These are phyloP conservation scores for Fomitopsis serialis DNA, from an alignment of 768 basidiomycete genomes.

Conservation along the genomic window DNA sequence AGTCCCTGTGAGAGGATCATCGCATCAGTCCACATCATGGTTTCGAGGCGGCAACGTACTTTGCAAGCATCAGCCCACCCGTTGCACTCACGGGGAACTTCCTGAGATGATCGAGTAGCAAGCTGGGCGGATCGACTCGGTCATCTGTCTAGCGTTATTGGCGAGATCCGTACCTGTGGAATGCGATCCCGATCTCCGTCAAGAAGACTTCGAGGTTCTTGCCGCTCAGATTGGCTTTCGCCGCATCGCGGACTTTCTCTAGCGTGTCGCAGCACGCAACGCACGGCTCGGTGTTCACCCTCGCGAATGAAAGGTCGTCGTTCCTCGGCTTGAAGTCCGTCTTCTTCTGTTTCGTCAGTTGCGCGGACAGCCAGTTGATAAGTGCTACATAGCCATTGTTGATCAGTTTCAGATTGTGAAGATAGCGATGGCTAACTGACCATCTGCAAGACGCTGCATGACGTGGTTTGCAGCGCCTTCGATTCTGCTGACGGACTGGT, in stretches of 20 bases:
- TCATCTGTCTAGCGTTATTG: not conserved
- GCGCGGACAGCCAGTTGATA: slow-evolving; percentile 65
- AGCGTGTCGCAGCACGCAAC: slow-evolving; percentile 78
- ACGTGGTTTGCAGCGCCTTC: slow-evolving; percentile 80
- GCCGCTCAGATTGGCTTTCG: slow-evolving; percentile 75
- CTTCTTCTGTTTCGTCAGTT: slow-evolving; percentile 89
- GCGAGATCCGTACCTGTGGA: slow-evolving; percentile 63
- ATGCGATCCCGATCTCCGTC: slow-evolving; percentile 89
- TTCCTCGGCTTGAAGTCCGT: slow-evolving; percentile 96
- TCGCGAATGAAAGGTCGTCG: slow-evolving; percentile 91
- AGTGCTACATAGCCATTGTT: slow-evolving; percentile 40
- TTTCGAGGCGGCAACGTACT: slow-evolving; percentile 45
- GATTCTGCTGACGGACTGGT: slow-evolving; percentile 76
- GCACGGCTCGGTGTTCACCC: slow-evolving; percentile 94
- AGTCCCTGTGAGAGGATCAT: slow-evolving; percentile 55
- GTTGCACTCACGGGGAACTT: slow-evolving; percentile 97
- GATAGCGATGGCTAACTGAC: slow-evolving; percentile 37
- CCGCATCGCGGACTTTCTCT: slow-evolving; percentile 74
- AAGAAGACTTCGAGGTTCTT: slow-evolving; percentile 92
- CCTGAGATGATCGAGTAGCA: slow-evolving; percentile 89
- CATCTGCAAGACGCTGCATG: slow-evolving; percentile 75
- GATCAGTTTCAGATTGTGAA: not conserved
- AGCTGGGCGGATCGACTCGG: slow-evolving; percentile 41
- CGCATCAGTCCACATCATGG: not conserved
- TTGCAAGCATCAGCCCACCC: slow-evolving; percentile 96